phyloP scores from a whole-genome alignment of 352 stramenopile genomes.

The Pythium oligandrum region DNA sequence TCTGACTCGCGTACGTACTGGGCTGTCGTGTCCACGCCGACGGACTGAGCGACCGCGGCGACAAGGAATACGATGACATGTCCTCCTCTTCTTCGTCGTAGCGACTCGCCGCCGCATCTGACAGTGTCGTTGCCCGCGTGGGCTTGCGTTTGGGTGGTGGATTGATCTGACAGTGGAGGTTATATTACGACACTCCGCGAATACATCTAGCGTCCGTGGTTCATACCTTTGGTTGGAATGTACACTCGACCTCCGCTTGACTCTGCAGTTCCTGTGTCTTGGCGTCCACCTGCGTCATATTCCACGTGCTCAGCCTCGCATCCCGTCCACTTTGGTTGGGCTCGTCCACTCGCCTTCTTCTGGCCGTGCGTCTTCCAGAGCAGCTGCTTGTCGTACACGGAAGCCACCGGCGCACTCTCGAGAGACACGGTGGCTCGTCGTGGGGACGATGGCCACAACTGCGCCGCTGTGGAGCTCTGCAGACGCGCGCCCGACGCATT shows the following conservation, averaged over 20 bases:
- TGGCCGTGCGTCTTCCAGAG: slow-evolving; percentile 44
- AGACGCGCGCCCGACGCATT: background rate
- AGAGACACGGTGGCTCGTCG: background rate
- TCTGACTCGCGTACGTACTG: too few relatives aligned
- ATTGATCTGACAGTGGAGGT: too few relatives aligned
- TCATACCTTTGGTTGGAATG: slow-evolving; percentile 9
- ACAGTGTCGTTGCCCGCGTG: too few relatives aligned
- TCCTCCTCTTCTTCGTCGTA: too few relatives aligned
- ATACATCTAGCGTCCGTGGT: too few relatives aligned
- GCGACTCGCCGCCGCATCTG: too few relatives aligned
- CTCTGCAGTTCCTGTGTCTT: slow-evolving; percentile 32
- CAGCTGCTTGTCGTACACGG: slow-evolving; percentile 51
- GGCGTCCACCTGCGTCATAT: slow-evolving; percentile 20
- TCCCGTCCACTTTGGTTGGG: background rate
- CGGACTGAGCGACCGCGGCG: too few relatives aligned
- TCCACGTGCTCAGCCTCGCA: background rate
- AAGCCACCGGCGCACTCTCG: background rate
- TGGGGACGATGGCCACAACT: background rate
- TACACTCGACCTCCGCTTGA: slow-evolving; percentile 24
- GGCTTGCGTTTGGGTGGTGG: too few relatives aligned
- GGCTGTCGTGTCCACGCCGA: too few relatives aligned
- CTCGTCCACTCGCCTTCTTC: slow-evolving; percentile 24
- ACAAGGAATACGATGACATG: too few relatives aligned
- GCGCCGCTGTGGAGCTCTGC: too few relatives aligned
- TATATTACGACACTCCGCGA: too few relatives aligned